A percentile compares a stretch with the other conserved stretches of the same genome.
phyloP scores from a whole-genome alignment of 75 land plant genomes.

The Chamaecyparis obtusa region DNA sequence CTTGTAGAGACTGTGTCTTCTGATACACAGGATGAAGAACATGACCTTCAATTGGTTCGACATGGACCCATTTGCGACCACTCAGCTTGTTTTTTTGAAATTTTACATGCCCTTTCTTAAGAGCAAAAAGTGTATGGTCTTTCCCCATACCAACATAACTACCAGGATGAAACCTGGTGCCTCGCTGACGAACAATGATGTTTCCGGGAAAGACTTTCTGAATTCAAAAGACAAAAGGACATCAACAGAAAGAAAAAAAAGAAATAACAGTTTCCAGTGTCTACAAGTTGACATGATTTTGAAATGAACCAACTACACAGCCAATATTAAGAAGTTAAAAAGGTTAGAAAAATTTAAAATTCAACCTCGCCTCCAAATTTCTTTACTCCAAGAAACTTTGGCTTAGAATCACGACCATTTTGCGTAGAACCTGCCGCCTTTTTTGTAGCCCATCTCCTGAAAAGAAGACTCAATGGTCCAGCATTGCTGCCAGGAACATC shows the following conservation, averaged over 20 bases:
- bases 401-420: slow-evolving; percentile 87
- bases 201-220: slow-evolving; percentile 97
- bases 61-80: slow-evolving; percentile 87
- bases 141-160: slow-evolving; percentile 95
- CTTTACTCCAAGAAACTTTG: slow-evolving; percentile 88
- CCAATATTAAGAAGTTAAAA: background rate
- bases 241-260: background rate
- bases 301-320: background rate
- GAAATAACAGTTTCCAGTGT: background rate
- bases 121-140: slow-evolving; percentile 89
- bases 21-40: slow-evolving; percentile 75
- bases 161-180: slow-evolving; percentile 93
- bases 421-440: slow-evolving; percentile 89
- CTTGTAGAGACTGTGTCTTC: background rate
- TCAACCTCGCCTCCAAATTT: slow-evolving; percentile 91
- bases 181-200: slow-evolving; percentile 91
- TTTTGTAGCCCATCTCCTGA: slow-evolving; percentile 93
- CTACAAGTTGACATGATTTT: background rate
- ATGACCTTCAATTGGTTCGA: slow-evolving; percentile 77
- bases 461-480: slow-evolving; percentile 52
- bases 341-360: background rate
- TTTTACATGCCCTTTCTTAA: slow-evolving; percentile 74
- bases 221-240: slow-evolving; percentile 13
- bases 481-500: slow-evolving; percentile 18
- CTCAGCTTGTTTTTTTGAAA: slow-evolving; percentile 63